A percentile compares a stretch with the other conserved stretches of the same genome.
These are phyloP conservation scores for Cladosporium sp. DNA, from an alignment of 2,329 filamentous ascomycete genomes.

Conservation along the genomic window DNA sequence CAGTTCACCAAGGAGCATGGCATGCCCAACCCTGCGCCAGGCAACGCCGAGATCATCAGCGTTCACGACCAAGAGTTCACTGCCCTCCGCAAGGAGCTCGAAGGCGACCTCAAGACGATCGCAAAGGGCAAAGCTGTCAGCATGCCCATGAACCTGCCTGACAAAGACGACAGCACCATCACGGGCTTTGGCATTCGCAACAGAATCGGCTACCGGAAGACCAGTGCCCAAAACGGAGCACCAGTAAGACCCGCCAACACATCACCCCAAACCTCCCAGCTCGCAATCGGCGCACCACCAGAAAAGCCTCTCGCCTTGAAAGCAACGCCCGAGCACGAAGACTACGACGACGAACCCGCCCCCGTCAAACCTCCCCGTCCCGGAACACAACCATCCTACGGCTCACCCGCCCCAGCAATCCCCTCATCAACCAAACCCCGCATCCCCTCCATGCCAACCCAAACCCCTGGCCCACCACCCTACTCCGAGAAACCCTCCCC, in stretches of 20 bases:
- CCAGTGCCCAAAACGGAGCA: not conserved
- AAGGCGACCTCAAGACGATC: conserved; percentile 58
- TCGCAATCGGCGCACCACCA: not conserved
- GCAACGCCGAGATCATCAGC: conserved; percentile 65
- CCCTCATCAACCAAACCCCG: conserved; percentile 23
- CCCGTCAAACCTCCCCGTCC: conserved; percentile 32
- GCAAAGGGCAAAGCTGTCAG: conserved; percentile 63
- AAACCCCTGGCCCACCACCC: conserved; percentile 12
- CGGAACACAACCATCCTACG: conserved; percentile 11
- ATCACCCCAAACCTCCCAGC: not conserved
- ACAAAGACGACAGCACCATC: conserved; percentile 38
- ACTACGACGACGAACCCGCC: conserved; percentile 24
- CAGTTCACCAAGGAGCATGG: conserved; percentile 64
- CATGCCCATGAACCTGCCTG: conserved; percentile 47
- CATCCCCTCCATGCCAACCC: conserved; percentile 17
- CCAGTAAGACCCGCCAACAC: conserved; percentile 1
- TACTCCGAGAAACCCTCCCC: conserved; percentile 13
- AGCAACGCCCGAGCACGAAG: conserved; percentile 4
- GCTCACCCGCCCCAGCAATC: conserved; percentile 16
- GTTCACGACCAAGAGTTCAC: conserved; percentile 61
- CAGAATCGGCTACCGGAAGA: conserved; percentile 10
- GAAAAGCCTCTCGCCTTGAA: conserved; percentile 1
- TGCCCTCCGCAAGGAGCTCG: conserved; percentile 60
- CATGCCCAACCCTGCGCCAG: conserved; percentile 67
- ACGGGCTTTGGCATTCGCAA: conserved; percentile 14